Evolutionary conservation across 1,139 yeast genomes (phyloP).

Genomic region (Blastobotrys raffinosifermentans): DNA sequence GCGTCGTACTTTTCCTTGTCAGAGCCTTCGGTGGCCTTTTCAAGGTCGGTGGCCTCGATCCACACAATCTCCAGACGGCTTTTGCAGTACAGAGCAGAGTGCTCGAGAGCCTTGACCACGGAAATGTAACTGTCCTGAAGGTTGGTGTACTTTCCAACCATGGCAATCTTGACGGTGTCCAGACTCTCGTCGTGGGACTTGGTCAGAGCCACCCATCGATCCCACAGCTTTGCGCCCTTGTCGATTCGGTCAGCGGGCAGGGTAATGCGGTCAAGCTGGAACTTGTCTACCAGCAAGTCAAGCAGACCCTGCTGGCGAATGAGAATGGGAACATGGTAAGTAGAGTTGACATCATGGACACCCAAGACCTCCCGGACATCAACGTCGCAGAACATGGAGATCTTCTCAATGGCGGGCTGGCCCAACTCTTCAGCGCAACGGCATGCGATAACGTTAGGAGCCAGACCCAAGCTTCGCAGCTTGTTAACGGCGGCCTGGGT

Average conservation of each 20-base stretch:
- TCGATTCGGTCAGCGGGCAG: slow-evolving; percentile 50
- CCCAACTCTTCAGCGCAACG: slow-evolving; percentile 86
- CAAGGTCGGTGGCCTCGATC: slow-evolving; percentile 94
- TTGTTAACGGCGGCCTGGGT: slow-evolving; percentile 99
- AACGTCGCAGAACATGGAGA: slow-evolving; percentile 98
- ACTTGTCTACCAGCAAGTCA: slow-evolving; percentile 64
- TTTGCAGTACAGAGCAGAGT: slow-evolving; percentile 83
- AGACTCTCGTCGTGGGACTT: slow-evolving; percentile 70
- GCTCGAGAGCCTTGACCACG: slow-evolving; percentile 92
- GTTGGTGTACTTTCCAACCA: slow-evolving; percentile 95
- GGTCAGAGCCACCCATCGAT: slow-evolving; percentile 77
- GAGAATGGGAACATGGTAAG: slow-evolving; percentile 93
- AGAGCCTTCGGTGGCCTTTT: slow-evolving; percentile 55
- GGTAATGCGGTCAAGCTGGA: slow-evolving; percentile 49
- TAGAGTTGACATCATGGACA: slow-evolving; percentile 93
- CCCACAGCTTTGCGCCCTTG: slow-evolving; percentile 64
- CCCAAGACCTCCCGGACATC: slow-evolving; percentile 96
- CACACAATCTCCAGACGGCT: slow-evolving; percentile 82
- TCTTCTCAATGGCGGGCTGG: slow-evolving; percentile 79
- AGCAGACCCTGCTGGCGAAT: slow-evolving; percentile 83
- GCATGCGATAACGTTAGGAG: slow-evolving; percentile 97
- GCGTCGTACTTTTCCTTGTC: slow-evolving; percentile 79
- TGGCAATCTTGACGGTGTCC: slow-evolving; percentile 86
- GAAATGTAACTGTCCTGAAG: slow-evolving; percentile 93
- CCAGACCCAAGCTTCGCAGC: slow-evolving; percentile 87